Evolutionary conservation across 305 asterid genomes (phyloP).

Genomic region (Rubia peregrina): DNA sequence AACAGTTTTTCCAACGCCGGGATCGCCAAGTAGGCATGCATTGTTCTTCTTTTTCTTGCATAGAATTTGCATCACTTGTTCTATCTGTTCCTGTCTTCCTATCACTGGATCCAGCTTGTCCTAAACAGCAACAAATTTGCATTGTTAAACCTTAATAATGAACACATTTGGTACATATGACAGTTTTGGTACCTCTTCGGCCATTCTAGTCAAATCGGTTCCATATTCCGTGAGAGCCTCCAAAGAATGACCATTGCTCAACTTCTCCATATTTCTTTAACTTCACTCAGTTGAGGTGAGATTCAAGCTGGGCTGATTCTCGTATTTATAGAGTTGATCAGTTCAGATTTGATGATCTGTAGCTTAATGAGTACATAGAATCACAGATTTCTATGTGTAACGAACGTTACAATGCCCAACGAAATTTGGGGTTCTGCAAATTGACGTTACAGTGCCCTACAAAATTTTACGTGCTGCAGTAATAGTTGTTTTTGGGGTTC

Average conservation of each 20-base stretch:
- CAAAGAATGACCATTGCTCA: background rate
- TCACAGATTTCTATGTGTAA: background rate
- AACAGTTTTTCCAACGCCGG: constrained; percentile 40
- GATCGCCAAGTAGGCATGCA: constrained; percentile 31
- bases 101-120: constrained; percentile 33
- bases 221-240: constrained; percentile 12
- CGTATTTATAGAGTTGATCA: background rate
- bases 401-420: background rate
- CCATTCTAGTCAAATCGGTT: constrained; percentile 14
- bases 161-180: background rate
- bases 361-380: background rate
- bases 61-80: constrained; percentile 21
- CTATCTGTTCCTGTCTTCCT: constrained; percentile 26
- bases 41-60: constrained; percentile 24
- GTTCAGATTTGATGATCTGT: background rate
- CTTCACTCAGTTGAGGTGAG: background rate
- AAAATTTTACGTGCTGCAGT: background rate
- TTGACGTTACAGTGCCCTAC: background rate
- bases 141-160: background rate
- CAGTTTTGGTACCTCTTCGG: constrained; percentile 3
- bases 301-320: background rate
- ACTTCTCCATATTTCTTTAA: constrained; percentile 4
- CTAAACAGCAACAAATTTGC: constrained; percentile 8
- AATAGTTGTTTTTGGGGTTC: background rate
- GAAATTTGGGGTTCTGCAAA: background rate